Base-by-base conservation (phyloP, 2,329 filamentous ascomycete genomes). In the Neopestalotiopsis sp. region DNA sequence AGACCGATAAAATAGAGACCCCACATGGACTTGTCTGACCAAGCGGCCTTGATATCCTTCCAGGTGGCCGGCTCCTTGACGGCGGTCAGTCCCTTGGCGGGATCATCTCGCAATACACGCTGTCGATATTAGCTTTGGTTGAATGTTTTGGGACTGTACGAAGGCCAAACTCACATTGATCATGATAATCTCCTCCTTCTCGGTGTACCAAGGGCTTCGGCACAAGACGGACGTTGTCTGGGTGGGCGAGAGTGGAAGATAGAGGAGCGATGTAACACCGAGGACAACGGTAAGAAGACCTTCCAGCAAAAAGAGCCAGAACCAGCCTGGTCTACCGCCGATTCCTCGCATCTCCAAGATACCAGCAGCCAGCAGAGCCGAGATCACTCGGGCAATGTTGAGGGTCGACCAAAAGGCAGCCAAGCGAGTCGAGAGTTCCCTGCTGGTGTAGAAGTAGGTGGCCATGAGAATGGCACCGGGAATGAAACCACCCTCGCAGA, bases 361-460 rank as follows among this genome's bases (percentile, higher is more conserved):
- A 2, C 78, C 82, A 1, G 81, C 82, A 4, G 83, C 84, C 5
- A 85, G 70, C 0, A 85, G 76, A 14, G 88, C 86, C 0, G 87
- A 84, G 42, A 84, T 81, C 52, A 85, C 79, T 74, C 78, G 75
- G 5, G 80, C 80, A 52, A 83, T 72, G 66, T 83, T 84, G 32
- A 85, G 78, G 2, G 83, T 84, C 1, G 82, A 83, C 92, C 91
- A 94, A 78, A 94, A 94, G 74, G 85, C 90, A 58, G 89, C 89
- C 10, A 94, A 82, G 0, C 92, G 87, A 40, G 88, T 84, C 0
- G 91, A 90, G 0, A 94, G 81, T 75, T 94, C 92, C 66, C 84
- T 84, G 1, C 88, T 88, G 3, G 87, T 93, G 81, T 93, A 94
- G 79, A 91, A 94, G 78, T 94, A 94, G 1, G 88, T 90, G 1